Conservation (phyloP, 805 yeast species). For the Yarrowia sp. region DNA sequence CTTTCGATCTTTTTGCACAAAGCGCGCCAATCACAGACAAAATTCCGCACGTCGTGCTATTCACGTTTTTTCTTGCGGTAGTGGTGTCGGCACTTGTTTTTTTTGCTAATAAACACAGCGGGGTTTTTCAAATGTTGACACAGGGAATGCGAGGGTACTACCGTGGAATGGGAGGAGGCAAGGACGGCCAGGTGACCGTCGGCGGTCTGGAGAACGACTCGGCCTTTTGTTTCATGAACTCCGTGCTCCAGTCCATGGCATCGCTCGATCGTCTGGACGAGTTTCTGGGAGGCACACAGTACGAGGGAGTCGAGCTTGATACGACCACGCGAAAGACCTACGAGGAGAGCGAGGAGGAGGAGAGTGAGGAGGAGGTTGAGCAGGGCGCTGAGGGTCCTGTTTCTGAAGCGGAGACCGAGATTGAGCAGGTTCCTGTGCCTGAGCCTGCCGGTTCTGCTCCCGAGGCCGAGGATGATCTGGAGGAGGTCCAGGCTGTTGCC, state of each 20-base stretch:
- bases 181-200: constrained; percentile 41
- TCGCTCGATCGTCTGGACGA: constrained; percentile 60
- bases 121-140: background rate
- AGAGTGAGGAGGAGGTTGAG: constrained; percentile 5
- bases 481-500: background rate
- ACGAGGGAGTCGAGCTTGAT: constrained; percentile 27
- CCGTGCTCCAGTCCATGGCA: constrained; percentile 80
- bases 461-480: background rate
- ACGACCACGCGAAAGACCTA: constrained; percentile 25
- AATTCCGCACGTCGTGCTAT: constrained; percentile 7
- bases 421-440: background rate
- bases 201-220: constrained; percentile 91
- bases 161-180: constrained; percentile 33
- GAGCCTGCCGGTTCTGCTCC: background rate
- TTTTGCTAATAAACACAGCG: constrained; percentile 1
- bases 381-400: background rate
- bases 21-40: background rate
- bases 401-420: constrained; percentile 6
- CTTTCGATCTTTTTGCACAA: background rate
- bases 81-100: constrained; percentile 22
- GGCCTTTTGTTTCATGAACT: constrained; percentile 92
- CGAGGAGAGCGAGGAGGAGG: constrained; percentile 32
- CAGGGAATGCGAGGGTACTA: constrained; percentile 26
- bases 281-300: constrained; percentile 47
- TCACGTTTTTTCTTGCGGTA: constrained; percentile 1